These are phyloP conservation scores for Ogataea trehalophila DNA, from an alignment of 805 yeast species.

Conservation along the genomic window DNA sequence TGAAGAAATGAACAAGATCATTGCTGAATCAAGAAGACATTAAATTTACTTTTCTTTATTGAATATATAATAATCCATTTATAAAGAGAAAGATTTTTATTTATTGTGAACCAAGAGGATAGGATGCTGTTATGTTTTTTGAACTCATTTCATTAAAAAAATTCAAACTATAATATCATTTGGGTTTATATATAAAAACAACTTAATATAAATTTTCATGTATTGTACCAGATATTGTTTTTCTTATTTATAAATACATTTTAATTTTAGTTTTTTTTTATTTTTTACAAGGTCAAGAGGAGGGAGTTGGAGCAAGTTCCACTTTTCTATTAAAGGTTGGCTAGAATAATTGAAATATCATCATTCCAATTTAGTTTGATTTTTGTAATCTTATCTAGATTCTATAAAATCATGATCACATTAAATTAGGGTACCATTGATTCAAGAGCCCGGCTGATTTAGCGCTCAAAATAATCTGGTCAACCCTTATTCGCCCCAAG, in stretches of 20 bases:
- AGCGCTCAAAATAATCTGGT: too few species aligned
- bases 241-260: not conserved
- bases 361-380: too few species aligned
- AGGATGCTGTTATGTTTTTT: not conserved
- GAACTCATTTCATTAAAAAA: not conserved
- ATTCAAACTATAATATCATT: not conserved
- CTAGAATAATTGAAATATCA: too few species aligned
- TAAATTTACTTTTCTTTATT: conserved; percentile 32
- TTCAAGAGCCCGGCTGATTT: too few species aligned
- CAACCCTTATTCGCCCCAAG: too few species aligned
- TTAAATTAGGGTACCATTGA: too few species aligned
- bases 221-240: not conserved
- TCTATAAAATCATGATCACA: too few species aligned
- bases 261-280: not conserved
- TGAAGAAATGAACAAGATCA: conserved; percentile 95
- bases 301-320: too few species aligned
- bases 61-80: not conserved
- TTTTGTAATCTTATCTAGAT: too few species aligned
- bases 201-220: conserved; percentile 6
- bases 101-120: too few species aligned
- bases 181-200: conserved; percentile 4
- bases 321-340: too few species aligned
- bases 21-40: conserved; percentile 96
- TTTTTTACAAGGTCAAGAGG: too few species aligned
- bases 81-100: not conserved